Base-by-base conservation (phyloP, 1,284 basidiomycete genomes). In the Puccinia polysora region DNA sequence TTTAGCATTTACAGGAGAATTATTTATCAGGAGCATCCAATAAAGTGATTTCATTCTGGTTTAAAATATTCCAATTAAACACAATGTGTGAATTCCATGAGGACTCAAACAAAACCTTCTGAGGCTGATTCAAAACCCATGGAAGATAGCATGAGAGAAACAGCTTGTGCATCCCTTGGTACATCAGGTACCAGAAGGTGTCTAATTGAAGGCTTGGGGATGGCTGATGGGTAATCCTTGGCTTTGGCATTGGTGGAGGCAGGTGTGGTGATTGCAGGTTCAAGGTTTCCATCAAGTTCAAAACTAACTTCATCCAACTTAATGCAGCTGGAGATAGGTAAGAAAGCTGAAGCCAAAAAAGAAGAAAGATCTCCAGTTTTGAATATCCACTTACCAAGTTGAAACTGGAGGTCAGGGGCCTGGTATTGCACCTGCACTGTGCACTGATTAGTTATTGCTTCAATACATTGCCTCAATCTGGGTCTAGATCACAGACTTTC, bases 41-140 rank as follows among this genome's bases (percentile, higher is more conserved):
- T 34, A 14, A 28, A 23, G 28, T 34, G 25, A 78, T 32, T 30
- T 12, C 4, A 60, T 25, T 60, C 25, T 6, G 10, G 55, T 38
- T 45, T 8, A 38, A 15, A 14, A 45, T 45, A 60, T 14, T 14
- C n/a, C 36, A 30, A 20, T 10, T 25, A 74, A 82, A 73, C 68
- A 81, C 95, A 84, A 80, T 97, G 89, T 0, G 95, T 88, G 79
- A 98, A 97, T 81, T 98, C 95, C 69, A 97, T 86, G 4, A 98
- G 85, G 79, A 97, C 94, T 76, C 95, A 89, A 1, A 98, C 84
- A 2, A 97, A 95, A 2, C 88, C 88, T 5, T 94, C 93, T 76
- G 97, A 93, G 5, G 89, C 88, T 81, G 97, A 94, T 75, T 92
- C 87, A 0, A 97, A 88, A 3, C 95, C 93, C n/a, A 91, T 92